These are phyloP conservation scores for Aspergillus quadricinctus DNA, from an alignment of 2,329 filamentous ascomycete species.

Conservation along the genomic window DNA sequence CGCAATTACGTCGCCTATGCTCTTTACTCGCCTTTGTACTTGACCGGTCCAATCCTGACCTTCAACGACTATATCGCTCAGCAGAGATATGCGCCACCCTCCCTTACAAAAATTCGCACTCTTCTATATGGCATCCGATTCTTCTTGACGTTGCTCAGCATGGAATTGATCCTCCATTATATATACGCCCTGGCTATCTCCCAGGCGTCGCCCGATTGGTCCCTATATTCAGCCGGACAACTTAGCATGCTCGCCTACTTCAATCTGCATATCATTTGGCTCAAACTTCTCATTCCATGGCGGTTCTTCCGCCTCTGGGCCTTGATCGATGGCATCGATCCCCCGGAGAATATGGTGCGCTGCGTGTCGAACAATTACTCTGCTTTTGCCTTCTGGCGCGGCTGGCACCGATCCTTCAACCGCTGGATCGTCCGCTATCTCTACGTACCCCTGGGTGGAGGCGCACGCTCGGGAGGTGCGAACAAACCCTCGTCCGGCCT, in stretches of 20 bases:
- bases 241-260: conserved; percentile 89
- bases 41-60: conserved; percentile 87
- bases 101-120: conserved; percentile 66
- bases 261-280: conserved; percentile 95
- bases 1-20: conserved; percentile 85
- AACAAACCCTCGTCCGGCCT: conserved; percentile 30
- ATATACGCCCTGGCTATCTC: conserved; percentile 92
- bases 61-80: conserved; percentile 98
- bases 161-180: conserved; percentile 89
- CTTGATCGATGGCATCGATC: conserved; percentile 83
- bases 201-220: conserved; percentile 75
- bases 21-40: conserved; percentile 88
- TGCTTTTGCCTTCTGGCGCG: conserved; percentile 86
- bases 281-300: conserved; percentile 95
- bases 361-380: conserved; percentile 96
- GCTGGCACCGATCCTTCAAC: conserved; percentile 94
- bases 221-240: conserved; percentile 77
- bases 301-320: conserved; percentile 98
- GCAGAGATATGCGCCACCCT: conserved; percentile 66
- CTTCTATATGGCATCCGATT: conserved; percentile 81
- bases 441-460: conserved; percentile 84
- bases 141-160: conserved; percentile 70
- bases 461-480: conserved; percentile 28
- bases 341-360: conserved; percentile 96
- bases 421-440: conserved; percentile 92